Evolutionary conservation across 2,329 filamentous ascomycete genomes (phyloP), one percentile per base, ranked within the genome.

Genomic region (Tympanopsis confertula): DNA sequence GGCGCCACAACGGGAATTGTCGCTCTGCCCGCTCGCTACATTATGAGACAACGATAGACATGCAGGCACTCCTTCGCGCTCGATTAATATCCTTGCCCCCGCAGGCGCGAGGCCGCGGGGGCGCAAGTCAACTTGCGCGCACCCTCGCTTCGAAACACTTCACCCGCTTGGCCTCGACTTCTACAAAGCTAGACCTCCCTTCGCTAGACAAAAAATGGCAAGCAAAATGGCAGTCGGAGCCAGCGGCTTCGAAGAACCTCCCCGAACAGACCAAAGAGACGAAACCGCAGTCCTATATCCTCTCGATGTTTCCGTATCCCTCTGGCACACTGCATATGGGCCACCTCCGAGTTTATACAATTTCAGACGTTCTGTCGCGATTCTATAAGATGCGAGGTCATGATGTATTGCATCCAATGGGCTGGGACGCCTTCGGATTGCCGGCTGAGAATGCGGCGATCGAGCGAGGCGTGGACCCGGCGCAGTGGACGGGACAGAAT

Each of bases 291-390:
- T 53, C 46, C 40, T 81, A 79, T 49, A 66, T 81, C 35, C 60
- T 80, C 37, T 69, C 76, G 33, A 81, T 81, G 76, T 81, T 81
- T 48, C 77, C 76, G 1, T 81, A 81, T 51, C 77, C 76, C 4
- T 81, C 77, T 0, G 76, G 76, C 17, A 71, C 71, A 12, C 60
- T 81, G 26, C 76, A 81, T 50, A 69, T 81, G 53, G 76, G 76
- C 10, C 76, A 81, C 51, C 55, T 81, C 35, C 68, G 76, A 19
- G 74, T 78, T 20, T 81, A 81, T 55, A 79, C 77, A 13, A 80
- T 81, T 40, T 77, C 77, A 12, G 76, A 81, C 58, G 72, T 79
- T 12, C 55, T 81, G 26, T 66, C 75, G 12, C 63, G 76, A 35
- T 79, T 72, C 50, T 69, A 71, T 49, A 66, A 66, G 35, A 78